Conservation (phyloP, 805 yeast genomes). For the Candida montana region DNA sequence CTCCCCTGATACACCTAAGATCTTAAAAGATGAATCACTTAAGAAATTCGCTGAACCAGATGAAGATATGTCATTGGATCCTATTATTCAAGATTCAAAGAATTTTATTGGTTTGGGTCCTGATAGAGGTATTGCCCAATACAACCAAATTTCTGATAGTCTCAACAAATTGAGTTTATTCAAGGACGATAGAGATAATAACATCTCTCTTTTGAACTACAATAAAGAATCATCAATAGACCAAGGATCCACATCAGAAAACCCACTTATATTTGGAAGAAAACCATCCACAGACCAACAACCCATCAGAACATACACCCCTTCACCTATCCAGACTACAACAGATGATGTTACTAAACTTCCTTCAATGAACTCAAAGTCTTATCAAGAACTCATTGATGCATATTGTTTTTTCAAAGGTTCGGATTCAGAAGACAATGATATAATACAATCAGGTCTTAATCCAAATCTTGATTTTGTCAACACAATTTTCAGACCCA, state of each 20-base stretch:
- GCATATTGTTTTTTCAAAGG: slow-evolving; percentile 55
- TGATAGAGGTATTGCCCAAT: not conserved
- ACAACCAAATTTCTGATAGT: slow-evolving; percentile 5
- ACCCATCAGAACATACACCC: not conserved
- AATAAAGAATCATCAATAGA: not conserved
- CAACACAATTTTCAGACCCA: slow-evolving; percentile 1
- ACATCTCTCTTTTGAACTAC: slow-evolving; percentile 4
- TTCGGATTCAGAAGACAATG: not conserved
- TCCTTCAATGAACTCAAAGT: slow-evolving; percentile 41
- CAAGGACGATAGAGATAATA: slow-evolving; percentile 7
- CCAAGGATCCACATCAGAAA: too few relatives aligned
- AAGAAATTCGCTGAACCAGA: slow-evolving; percentile 4
- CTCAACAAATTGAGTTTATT: slow-evolving; percentile 7
- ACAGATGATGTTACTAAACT: not conserved
- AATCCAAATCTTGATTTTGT: slow-evolving; percentile 5
- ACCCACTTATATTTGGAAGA: slow-evolving; percentile 3
- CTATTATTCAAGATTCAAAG: slow-evolving; percentile 10
- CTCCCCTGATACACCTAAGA: slow-evolving; percentile 26
- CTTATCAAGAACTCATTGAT: slow-evolving; percentile 52
- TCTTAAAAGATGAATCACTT: slow-evolving; percentile 10
- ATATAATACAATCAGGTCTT: not conserved
- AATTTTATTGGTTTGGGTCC: slow-evolving; percentile 3
- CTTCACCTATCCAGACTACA: not conserved
- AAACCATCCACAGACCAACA: not conserved
- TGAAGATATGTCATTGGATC: slow-evolving; percentile 9